These are phyloP conservation scores for Penicillium waksmanii DNA, from an alignment of 495 filamentous ascomycete genomes.

Conservation along the genomic window DNA sequence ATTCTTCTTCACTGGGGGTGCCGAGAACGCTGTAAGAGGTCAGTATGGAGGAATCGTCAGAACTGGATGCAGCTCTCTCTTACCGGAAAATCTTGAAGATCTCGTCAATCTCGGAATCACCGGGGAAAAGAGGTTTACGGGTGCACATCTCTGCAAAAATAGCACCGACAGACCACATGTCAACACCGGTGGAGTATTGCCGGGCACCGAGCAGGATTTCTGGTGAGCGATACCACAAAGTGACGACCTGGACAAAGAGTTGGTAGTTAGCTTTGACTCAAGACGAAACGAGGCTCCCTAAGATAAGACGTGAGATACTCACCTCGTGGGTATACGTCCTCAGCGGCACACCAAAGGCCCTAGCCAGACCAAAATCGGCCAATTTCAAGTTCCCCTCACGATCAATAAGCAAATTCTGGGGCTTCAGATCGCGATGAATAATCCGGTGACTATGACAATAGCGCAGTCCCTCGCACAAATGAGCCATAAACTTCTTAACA, in stretches of 20 bases:
- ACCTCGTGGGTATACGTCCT: slow-evolving; percentile 98
- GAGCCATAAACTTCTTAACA: slow-evolving; percentile 97
- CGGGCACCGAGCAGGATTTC: slow-evolving; percentile 96
- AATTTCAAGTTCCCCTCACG: slow-evolving; percentile 95
- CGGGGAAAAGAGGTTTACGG: slow-evolving; percentile 95
- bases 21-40: slow-evolving; percentile 70
- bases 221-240: slow-evolving; percentile 94
- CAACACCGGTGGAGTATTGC: slow-evolving; percentile 97
- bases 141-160: slow-evolving; percentile 99
- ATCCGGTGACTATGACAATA: slow-evolving; percentile 97
- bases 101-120: slow-evolving; percentile 98
- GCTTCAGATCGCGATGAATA: slow-evolving; percentile 95
- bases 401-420: slow-evolving; percentile 95
- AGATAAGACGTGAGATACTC: slow-evolving; percentile 10
- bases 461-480: slow-evolving; percentile 85
- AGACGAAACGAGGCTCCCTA: background rate
- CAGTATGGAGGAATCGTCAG: background rate
- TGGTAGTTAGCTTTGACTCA: background rate
- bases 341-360: slow-evolving; percentile 94
- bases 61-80: slow-evolving; percentile 18
- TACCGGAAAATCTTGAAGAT: slow-evolving; percentile 99
- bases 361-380: slow-evolving; percentile 94
- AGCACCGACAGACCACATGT: slow-evolving; percentile 99
- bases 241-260: slow-evolving; percentile 69
- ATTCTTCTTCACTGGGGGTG: slow-evolving; percentile 83